Base-by-base conservation (phyloP, 164 flowering plant genomes). In the Euptelea pleiosperma region DNA sequence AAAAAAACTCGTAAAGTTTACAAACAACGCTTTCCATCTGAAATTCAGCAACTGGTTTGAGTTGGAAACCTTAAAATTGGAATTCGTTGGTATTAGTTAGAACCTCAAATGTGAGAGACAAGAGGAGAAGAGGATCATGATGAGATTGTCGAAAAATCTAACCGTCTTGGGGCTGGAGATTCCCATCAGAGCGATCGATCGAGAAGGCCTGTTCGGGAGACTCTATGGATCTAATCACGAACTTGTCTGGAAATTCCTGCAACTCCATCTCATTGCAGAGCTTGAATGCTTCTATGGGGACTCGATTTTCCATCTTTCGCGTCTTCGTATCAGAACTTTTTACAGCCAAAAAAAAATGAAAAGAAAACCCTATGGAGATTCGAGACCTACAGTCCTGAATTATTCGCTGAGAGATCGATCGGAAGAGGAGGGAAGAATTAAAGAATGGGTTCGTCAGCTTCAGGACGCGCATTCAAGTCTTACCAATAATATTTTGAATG, bases 181-280 rank as follows among this genome's bases (percentile, higher is more conserved):
- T 55, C 4, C 97, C 99, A 51, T 86, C 82, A 35, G 55, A 77
- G 24, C 90, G 90, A 45, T 47, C 59, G 10, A 87, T 78, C 6
- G 85, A 82, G 78, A 93, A 87, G 44, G 84, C 83, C 30, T 70
- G 68, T 37, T 66, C 49, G 5, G 81, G 75, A 53, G 82, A 79
- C 43, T 75, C 78, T 0, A 66, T 55, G 44, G 98, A 72, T 62
- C 59, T 80, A 57, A 93, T 72, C 41, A 87, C 80, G 68, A 69
- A 86, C 68, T 77, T 82, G 63, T 93, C 88, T 14, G 71, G 68
- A 52, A 79, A 93, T 40, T 93, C 97, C 41, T 52, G 81, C 71
- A 93, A 69, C 48, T 87, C 82, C 72, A 93, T 31, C 66, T 73
- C 60, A 19, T 73, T 73, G 58, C 70, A 68, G 22, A 93, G 87